Conservation (phyloP, 352 stramenopile genomes). For the Globisporangium polare region DNA sequence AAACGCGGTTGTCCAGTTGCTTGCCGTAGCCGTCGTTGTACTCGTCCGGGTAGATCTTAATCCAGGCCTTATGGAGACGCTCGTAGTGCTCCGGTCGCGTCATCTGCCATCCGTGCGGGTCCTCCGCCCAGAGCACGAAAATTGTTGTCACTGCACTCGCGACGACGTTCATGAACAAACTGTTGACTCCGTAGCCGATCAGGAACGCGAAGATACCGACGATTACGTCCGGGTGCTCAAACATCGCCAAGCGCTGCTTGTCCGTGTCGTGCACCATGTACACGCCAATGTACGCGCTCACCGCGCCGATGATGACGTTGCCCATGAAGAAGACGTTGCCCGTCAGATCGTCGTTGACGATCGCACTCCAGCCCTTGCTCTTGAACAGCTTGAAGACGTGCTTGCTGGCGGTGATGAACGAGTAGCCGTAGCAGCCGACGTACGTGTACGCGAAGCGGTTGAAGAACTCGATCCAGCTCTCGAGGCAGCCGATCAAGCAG, state of each 20-base stretch:
- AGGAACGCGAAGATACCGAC: slow-evolving; percentile 72
- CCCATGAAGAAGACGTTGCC: slow-evolving; percentile 83
- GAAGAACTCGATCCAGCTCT: slow-evolving; percentile 87
- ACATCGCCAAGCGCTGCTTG: slow-evolving; percentile 51
- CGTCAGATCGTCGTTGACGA: slow-evolving; percentile 88
- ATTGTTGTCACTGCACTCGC: slow-evolving; percentile 74
- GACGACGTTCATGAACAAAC: slow-evolving; percentile 71
- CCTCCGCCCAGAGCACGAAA: slow-evolving; percentile 83
- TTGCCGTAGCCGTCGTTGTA: slow-evolving; percentile 84
- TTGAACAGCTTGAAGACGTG: slow-evolving; percentile 81
- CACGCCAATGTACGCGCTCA: slow-evolving; percentile 63
- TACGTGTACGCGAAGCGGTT: slow-evolving; percentile 89
- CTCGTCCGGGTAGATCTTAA: slow-evolving; percentile 78
- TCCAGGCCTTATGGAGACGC: slow-evolving; percentile 66
- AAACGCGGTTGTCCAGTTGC: slow-evolving; percentile 26
- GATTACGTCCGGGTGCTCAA: slow-evolving; percentile 59
- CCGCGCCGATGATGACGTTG: slow-evolving; percentile 66
- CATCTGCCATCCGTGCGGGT: slow-evolving; percentile 69
- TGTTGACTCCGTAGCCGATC: slow-evolving; percentile 72
- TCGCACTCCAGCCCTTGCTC: slow-evolving; percentile 80
- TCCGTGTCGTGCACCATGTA: slow-evolving; percentile 47
- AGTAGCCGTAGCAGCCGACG: slow-evolving; percentile 85
- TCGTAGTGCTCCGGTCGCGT: slow-evolving; percentile 72
- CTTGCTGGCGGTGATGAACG: slow-evolving; percentile 71
- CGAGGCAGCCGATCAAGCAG: slow-evolving; percentile 79